phyloP scores from a whole-genome alignment of 148 eudicot genomes.

The Vaccinium darrowii region DNA sequence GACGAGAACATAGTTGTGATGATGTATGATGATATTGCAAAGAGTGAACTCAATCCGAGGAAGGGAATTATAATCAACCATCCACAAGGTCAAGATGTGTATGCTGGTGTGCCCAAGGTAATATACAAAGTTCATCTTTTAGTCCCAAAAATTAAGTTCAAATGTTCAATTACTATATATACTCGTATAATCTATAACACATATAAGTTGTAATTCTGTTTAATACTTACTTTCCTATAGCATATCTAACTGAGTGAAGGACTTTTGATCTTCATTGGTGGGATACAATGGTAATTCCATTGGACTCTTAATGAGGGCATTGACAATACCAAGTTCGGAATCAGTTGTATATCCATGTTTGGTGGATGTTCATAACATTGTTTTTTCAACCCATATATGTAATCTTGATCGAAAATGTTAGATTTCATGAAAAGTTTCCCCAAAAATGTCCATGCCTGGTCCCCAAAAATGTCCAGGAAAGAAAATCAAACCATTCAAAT shows the following conservation, averaged over 20 bases:
- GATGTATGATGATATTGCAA: constrained; percentile 88
- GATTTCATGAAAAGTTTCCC: too few relatives aligned
- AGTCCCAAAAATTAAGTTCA: not conserved
- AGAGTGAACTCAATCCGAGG: constrained; percentile 60
- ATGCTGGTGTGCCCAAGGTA: constrained; percentile 81
- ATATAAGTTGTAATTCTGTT: not conserved
- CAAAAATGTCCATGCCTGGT: too few relatives aligned
- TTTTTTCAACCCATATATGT: not conserved
- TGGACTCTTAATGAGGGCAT: not conserved
- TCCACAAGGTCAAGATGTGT: constrained; percentile 64
- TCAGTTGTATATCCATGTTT: not conserved
- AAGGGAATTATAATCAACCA: constrained; percentile 78
- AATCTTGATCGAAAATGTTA: too few relatives aligned
- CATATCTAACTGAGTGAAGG: not conserved
- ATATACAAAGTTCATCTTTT: not conserved
- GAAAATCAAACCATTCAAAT: too few relatives aligned
- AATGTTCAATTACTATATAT: not conserved
- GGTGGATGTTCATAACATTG: not conserved
- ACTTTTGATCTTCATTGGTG: not conserved
- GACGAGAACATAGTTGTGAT: constrained; percentile 73
- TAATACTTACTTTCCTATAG: not conserved
- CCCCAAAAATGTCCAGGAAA: too few relatives aligned
- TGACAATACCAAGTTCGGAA: not conserved
- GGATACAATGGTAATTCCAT: not conserved
- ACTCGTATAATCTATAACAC: not conserved